Percentiles rank a stretch among this genome's conserved stretches.
Conservation (phyloP, 257 asterid genomes). For the Primulina eburnea region DNA sequence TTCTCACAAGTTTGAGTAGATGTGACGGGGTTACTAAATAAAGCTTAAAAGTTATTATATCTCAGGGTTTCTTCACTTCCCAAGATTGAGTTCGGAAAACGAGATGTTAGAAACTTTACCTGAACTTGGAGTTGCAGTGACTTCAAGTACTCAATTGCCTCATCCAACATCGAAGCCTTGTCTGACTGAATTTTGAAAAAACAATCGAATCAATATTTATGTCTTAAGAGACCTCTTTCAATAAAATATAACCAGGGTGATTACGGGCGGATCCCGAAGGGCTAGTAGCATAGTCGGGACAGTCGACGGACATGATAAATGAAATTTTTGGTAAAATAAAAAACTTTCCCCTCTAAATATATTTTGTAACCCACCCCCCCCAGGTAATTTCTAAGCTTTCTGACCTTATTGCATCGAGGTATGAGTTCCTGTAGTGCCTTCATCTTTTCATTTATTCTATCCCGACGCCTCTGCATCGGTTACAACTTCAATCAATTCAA, state of each 20-base stretch:
- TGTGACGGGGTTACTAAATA: constrained; percentile 1
- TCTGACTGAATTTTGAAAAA: constrained; percentile 48
- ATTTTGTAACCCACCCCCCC: neutral
- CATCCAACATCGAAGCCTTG: constrained; percentile 86
- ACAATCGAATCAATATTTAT: constrained; percentile 8
- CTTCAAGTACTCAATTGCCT: constrained; percentile 81
- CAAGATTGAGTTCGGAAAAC: neutral
- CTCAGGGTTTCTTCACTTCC: neutral
- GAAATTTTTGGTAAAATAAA: too few species aligned
- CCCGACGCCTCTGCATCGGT: constrained; percentile 70
- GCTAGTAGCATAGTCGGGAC: neutral
- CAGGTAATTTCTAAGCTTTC: neutral
- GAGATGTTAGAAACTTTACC: constrained; percentile 34
- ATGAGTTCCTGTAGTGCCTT: constrained; percentile 74
- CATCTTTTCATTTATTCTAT: constrained; percentile 86
- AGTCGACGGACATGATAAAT: constrained; percentile 1
- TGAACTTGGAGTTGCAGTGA: constrained; percentile 80
- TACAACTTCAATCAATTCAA: neutral
- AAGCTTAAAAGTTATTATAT: neutral
- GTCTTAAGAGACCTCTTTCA: neutral
- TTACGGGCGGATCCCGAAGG: neutral
- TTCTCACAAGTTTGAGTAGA: neutral
- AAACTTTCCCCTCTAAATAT: too few species aligned
- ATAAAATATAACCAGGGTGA: neutral
- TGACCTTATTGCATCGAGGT: constrained; percentile 89